Evolutionary conservation across 2,329 filamentous ascomycete species (phyloP), one percentile per base, ranked within the genome.

Genomic region (Magnaporthiopsis rhizophila): DNA sequence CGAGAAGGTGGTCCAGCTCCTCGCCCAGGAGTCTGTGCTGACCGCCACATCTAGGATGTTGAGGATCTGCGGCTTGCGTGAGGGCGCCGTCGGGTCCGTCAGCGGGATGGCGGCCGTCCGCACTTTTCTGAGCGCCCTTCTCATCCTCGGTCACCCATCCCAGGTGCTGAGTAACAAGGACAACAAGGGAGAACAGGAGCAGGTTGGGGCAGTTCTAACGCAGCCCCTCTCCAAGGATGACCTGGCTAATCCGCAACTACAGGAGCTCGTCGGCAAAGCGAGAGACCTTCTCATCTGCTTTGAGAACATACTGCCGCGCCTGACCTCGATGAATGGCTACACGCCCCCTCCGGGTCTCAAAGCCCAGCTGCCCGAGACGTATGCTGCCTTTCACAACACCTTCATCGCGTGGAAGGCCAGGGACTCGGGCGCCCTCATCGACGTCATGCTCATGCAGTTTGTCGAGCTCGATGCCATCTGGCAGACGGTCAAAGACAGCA

Each of bases 371-470:
- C 83, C 88, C 0, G 84, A 91, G 69, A 81, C 86, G 1, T 91
- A 93, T 71, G 85, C 88, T 38, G 84, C 87, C 0, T 95, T 92
- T 69, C 86, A 89, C 69, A 89, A 90, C 63, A 89, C 89, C 1
- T 93, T 95, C 71, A 89, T 91, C 66, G 87, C 89, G 3, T 95
- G 91, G 91, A 92, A 93, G 75, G 88, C 90, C 1, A 85, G 90
- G 63, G 91, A 94, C 72, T 91, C 89, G 0, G 87, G 87, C 64
- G 87, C 90, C 0, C 79, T 95, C 5, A 86, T 94, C 63, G 89
- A 93, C 70, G 88, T 91, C 64, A 93, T 95, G 90, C 82, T 94
- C n/a, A 83, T 91, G 71, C 90, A 92, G 68, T 93, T 94, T 74
- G 89, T 93, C 24, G 90, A 92, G 72, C 83, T 95, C 2, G 91